Evolutionary conservation across 768 basidiomycete species (phyloP).

Genomic region (Mycena polygramma): DNA sequence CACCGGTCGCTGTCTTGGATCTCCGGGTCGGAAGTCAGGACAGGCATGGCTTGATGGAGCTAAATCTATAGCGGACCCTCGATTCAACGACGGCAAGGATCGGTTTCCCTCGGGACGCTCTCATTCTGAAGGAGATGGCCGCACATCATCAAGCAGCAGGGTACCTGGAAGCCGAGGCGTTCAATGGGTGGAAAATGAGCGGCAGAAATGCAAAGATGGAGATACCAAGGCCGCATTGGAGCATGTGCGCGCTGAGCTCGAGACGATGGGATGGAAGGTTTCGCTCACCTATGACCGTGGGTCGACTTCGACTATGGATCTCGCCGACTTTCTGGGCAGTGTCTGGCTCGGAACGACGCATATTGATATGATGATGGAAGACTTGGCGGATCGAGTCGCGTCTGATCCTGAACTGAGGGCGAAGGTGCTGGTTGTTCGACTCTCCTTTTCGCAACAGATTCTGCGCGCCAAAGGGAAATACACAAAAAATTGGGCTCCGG

Average conservation of each 20-base stretch:
- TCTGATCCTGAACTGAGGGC: conserved; percentile 25
- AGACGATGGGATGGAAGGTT: conserved; percentile 22
- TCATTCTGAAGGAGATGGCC: conserved; percentile 36
- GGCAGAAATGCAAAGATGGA: conserved; percentile 7
- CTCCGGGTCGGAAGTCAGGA: too few relatives aligned
- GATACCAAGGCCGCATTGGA: not conserved
- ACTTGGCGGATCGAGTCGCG: conserved; percentile 11
- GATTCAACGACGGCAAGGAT: too few relatives aligned
- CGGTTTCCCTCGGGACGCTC: too few relatives aligned
- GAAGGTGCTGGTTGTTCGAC: too few relatives aligned
- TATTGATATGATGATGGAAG: conserved; percentile 36
- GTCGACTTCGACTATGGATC: conserved; percentile 8
- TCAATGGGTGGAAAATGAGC: conserved; percentile 28
- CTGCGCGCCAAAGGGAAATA: too few relatives aligned
- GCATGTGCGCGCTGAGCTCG: not conserved
- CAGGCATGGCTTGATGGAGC: too few relatives aligned
- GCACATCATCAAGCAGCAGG: conserved; percentile 14
- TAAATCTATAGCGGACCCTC: too few relatives aligned
- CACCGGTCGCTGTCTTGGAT: too few relatives aligned
- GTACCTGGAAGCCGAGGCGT: conserved; percentile 26
- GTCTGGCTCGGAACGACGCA: conserved; percentile 21
- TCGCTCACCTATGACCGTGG: not conserved
- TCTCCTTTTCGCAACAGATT: too few relatives aligned
- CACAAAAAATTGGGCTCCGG: too few relatives aligned
- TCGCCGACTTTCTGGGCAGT: conserved; percentile 22